Conservation (phyloP, 2,329 filamentous ascomycete genomes). For the Pseudocercospora fuligena region DNA sequence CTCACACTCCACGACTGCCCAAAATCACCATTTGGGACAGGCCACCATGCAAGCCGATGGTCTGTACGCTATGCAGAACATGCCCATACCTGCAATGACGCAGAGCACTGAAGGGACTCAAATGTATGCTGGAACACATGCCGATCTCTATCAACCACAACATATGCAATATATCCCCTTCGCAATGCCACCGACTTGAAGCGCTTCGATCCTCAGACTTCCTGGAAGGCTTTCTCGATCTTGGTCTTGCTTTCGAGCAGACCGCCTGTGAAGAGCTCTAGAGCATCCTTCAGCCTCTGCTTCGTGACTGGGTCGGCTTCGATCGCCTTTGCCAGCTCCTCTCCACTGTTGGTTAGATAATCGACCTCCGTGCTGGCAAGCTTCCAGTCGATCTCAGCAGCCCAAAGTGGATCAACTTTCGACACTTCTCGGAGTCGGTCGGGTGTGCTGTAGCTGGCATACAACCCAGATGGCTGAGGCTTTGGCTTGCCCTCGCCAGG, state of each 20-base stretch:
- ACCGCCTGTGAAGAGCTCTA: constrained; percentile 28
- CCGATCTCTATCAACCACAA: constrained; percentile 7
- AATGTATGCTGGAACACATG: constrained; percentile 1
- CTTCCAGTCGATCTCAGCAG: constrained; percentile 14
- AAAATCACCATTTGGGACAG: neutral
- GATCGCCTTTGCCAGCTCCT: constrained; percentile 26
- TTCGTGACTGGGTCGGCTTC: constrained; percentile 26
- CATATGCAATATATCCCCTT: constrained; percentile 10
- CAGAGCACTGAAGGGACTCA: neutral
- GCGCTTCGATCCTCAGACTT: neutral
- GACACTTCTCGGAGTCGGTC: constrained; percentile 25
- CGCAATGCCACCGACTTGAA: constrained; percentile 1
- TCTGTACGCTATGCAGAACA: neutral
- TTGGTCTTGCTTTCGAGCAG: constrained; percentile 30
- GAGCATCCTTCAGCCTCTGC: constrained; percentile 27
- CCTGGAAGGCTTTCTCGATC: constrained; percentile 26
- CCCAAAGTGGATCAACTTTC: constrained; percentile 24
- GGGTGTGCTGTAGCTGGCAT: constrained; percentile 21
- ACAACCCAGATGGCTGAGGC: constrained; percentile 17
- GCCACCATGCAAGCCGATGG: too few species aligned
- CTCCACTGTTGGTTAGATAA: constrained; percentile 29
- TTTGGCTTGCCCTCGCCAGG: constrained; percentile 28
- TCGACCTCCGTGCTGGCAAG: constrained; percentile 24
- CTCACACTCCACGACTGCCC: neutral
- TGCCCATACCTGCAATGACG: neutral